A percentile compares a stretch with the other conserved stretches of the same genome.
phyloP scores from a whole-genome alignment of 345 rosid species.

The Hibiscus mutabilis region DNA sequence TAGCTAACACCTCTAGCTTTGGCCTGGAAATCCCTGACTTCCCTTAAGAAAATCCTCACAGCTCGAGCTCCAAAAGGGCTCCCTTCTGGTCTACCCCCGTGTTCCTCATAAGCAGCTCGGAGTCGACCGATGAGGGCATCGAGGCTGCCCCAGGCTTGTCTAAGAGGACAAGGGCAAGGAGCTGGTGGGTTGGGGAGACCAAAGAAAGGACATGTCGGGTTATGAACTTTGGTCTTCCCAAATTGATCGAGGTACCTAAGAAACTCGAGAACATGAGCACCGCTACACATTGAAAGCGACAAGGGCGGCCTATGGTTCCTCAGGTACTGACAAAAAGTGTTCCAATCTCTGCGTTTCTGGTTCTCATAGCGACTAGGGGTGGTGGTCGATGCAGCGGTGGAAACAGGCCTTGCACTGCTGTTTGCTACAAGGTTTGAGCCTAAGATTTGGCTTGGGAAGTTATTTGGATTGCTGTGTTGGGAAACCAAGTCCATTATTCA shows the following conservation, averaged over 20 bases:
- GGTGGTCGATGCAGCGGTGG: constrained; percentile 22
- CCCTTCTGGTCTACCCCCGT: constrained; percentile 75
- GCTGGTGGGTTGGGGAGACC: constrained; percentile 86
- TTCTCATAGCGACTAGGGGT: constrained; percentile 76
- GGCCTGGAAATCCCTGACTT: constrained; percentile 85
- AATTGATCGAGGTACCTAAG: constrained; percentile 69
- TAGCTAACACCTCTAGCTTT: constrained; percentile 93
- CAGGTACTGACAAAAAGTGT: constrained; percentile 83
- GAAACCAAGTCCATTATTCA: constrained; percentile 38
- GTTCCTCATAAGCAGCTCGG: constrained; percentile 85
- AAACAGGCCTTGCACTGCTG: constrained; percentile 12
- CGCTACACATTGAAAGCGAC: constrained; percentile 63
- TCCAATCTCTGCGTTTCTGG: constrained; percentile 88
- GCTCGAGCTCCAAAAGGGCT: constrained; percentile 89
- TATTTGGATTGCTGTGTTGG: constrained; percentile 8
- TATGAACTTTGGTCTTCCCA: constrained; percentile 74
- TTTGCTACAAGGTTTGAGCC: not conserved
- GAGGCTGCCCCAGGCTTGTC: constrained; percentile 97
- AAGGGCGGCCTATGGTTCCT: constrained; percentile 78
- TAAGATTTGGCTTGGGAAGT: not conserved
- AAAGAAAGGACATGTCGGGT: constrained; percentile 77
- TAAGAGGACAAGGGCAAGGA: constrained; percentile 86
- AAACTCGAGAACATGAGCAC: constrained; percentile 85
- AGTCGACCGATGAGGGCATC: constrained; percentile 97
- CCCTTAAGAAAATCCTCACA: constrained; percentile 72